Evolutionary conservation across 768 basidiomycete species (phyloP).

Genomic region (Collybia nuda): DNA sequence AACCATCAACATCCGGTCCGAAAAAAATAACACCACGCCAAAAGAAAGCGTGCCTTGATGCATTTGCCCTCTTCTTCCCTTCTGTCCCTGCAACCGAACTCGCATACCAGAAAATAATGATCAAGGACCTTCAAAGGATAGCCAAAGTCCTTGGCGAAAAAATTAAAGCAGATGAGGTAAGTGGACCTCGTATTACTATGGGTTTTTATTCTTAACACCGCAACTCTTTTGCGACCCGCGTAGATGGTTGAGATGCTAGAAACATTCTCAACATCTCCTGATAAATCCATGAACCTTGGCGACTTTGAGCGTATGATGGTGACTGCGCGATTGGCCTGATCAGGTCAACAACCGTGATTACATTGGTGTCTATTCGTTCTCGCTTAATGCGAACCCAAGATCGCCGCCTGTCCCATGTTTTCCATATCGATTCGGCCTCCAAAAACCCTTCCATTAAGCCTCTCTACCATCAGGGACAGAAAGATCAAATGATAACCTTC

Average conservation of each 20-base stretch:
- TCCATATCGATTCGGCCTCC: too few species aligned
- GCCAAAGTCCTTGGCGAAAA: slow-evolving; percentile 69
- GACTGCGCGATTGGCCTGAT: slow-evolving; percentile 44
- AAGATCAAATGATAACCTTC: too few species aligned
- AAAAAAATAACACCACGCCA: slow-evolving; percentile 50
- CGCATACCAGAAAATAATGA: slow-evolving; percentile 52
- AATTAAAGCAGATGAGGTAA: slow-evolving; percentile 72
- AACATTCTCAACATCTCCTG: slow-evolving; percentile 68
- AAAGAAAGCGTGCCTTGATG: slow-evolving; percentile 47
- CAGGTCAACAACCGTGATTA: too few species aligned
- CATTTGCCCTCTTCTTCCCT: slow-evolving; percentile 79
- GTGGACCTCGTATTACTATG: slow-evolving; percentile 15
- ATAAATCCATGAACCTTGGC: slow-evolving; percentile 63
- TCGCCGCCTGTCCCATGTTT: too few species aligned
- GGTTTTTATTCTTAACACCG: neutral
- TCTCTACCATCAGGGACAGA: too few species aligned
- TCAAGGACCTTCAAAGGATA: slow-evolving; percentile 64
- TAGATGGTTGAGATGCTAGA: slow-evolving; percentile 81
- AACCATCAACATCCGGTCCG: slow-evolving; percentile 6
- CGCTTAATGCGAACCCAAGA: too few species aligned
- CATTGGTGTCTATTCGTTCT: too few species aligned
- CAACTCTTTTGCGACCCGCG: neutral
- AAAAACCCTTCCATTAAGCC: too few species aligned
- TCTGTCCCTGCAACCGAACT: slow-evolving; percentile 45
- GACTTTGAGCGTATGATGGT: slow-evolving; percentile 83